Percentiles rank a stretch among this genome's conserved stretches.
Conservation (phyloP, 768 basidiomycete genomes). For the Termitomyces sp. region DNA sequence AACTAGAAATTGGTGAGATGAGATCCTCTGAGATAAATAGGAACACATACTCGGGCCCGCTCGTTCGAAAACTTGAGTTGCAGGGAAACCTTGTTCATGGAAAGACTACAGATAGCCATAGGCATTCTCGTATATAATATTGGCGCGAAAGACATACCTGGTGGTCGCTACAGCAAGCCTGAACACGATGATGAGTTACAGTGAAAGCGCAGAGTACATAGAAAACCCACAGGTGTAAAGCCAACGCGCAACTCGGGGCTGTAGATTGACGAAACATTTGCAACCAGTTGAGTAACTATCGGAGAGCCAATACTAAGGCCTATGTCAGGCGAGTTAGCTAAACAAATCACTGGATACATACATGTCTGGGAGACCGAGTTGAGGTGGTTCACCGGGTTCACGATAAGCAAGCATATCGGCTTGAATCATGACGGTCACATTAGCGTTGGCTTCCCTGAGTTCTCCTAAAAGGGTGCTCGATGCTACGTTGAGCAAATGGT, state of each 20-base stretch:
- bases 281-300: conserved; percentile 71
- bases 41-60: conserved; percentile 61
- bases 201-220: not conserved
- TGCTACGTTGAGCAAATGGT: not conserved
- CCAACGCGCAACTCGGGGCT: conserved; percentile 77
- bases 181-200: not conserved
- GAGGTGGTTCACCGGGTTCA: conserved; percentile 70
- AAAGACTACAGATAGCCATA: conserved; percentile 51
- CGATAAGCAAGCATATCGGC: conserved; percentile 93
- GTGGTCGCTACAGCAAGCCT: conserved; percentile 92
- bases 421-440: conserved; percentile 82
- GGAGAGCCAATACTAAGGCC: conserved; percentile 68
- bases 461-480: conserved; percentile 37
- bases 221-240: conserved; percentile 48
- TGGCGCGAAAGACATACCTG: conserved; percentile 40
- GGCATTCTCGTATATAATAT: not conserved
- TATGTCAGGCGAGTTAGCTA: not conserved
- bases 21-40: not conserved
- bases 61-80: conserved; percentile 86
- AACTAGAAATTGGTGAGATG: conserved; percentile 39
- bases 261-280: conserved; percentile 75
- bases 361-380: conserved; percentile 77
- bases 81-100: conserved; percentile 78
- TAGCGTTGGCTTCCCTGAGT: conserved; percentile 52
- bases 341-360: conserved; percentile 28